Conservation (phyloP, 2,329 filamentous ascomycete species). For the Aspergillus phoenicis region DNA sequence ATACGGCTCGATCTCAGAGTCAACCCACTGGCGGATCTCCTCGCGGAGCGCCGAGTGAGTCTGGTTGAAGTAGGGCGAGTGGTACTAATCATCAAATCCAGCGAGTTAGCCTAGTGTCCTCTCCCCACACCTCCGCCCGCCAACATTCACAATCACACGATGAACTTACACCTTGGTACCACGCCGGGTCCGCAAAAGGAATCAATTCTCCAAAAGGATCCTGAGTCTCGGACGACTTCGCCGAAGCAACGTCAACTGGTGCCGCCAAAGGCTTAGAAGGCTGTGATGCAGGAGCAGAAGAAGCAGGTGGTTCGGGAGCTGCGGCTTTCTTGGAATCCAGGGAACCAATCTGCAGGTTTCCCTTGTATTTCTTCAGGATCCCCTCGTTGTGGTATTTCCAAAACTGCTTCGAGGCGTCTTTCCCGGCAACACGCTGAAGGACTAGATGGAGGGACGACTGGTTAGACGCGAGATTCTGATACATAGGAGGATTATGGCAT, state of each 20-base stretch:
- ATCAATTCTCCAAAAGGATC: constrained; percentile 85
- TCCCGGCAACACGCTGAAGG: constrained; percentile 65
- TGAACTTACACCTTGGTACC: constrained; percentile 84
- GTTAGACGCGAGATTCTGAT: constrained; percentile 20
- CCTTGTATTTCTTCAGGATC: constrained; percentile 65
- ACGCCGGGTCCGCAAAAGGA: constrained; percentile 87
- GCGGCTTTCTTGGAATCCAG: constrained; percentile 80
- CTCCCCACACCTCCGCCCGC: neutral
- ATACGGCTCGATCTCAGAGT: constrained; percentile 83
- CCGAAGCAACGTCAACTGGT: constrained; percentile 47
- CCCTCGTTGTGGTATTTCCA: constrained; percentile 66
- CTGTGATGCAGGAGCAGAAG: constrained; percentile 52
- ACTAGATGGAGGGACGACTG: constrained; percentile 44
- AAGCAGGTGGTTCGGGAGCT: constrained; percentile 45
- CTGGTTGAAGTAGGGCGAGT: constrained; percentile 96
- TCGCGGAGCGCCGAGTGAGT: constrained; percentile 86
- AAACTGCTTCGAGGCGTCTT: constrained; percentile 70
- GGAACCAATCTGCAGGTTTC: constrained; percentile 66
- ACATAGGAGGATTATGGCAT: constrained; percentile 28
- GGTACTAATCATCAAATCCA: constrained; percentile 63
- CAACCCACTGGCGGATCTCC: constrained; percentile 91
- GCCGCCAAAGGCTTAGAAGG: constrained; percentile 60
- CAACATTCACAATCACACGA: neutral
- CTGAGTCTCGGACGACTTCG: constrained; percentile 69
- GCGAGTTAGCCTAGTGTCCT: constrained; percentile 9